These are phyloP conservation scores for Colletotrichum sansevieriae DNA, from an alignment of 2,329 filamentous ascomycete genomes.

Conservation along the genomic window DNA sequence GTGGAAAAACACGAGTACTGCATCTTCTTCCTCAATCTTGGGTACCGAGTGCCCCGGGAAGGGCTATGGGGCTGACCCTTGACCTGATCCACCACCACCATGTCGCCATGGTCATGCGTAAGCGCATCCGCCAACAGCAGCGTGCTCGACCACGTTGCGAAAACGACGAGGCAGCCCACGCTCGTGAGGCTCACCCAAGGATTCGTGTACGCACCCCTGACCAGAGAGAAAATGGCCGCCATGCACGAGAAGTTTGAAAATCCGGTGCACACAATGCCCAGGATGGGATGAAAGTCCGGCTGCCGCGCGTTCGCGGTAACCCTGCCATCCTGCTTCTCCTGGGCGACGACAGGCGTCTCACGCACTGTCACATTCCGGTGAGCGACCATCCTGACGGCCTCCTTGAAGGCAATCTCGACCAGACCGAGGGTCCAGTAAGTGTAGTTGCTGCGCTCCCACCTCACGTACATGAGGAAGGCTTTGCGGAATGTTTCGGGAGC, in stretches of 20 bases:
- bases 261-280: conserved; percentile 12
- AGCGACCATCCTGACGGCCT: conserved; percentile 2
- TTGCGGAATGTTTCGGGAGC: conserved; percentile 16
- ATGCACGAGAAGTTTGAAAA: conserved; percentile 22
- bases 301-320: not conserved
- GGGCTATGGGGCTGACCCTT: too few relatives aligned
- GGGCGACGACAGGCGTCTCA: not conserved
- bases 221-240: conserved; percentile 7
- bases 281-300: conserved; percentile 15
- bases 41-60: not conserved
- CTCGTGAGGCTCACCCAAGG: conserved; percentile 22
- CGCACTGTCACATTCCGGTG: too few relatives aligned
- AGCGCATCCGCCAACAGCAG: conserved; percentile 16
- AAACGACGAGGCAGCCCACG: conserved; percentile 20
- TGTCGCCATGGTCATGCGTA: not conserved
- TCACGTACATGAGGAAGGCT: conserved; percentile 27
- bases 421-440: conserved; percentile 26
- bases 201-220: not conserved
- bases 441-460: conserved; percentile 26
- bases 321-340: not conserved
- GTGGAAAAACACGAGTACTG: conserved; percentile 29
- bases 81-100: not conserved
- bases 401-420: conserved; percentile 1
- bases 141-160: conserved; percentile 24
- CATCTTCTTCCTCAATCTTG: conserved; percentile 19